Base-by-base conservation (phyloP, 208 protist genomes). In the Angomonas ambiguus region DNA sequence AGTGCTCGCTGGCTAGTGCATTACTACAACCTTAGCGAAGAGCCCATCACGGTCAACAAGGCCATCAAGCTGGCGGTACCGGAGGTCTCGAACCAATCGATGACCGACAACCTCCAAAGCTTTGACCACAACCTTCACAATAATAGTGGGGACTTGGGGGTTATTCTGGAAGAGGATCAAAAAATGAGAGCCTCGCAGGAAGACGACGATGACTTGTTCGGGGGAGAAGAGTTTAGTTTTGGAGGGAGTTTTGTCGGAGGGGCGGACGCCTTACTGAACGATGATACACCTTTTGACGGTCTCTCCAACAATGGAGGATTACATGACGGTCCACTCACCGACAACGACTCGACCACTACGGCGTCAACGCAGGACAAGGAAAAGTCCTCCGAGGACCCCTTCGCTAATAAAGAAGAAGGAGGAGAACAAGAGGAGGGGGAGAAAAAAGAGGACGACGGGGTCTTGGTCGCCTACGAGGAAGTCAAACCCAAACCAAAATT, bases 1-100 rank as follows among this genome's bases (percentile, higher is more conserved):
- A 87, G 83, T 18, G 82, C 87, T 53, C 87, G 83, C 1, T 95
- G 90, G 87, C 74, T 95, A 6, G 80, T 93, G 57, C 85, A 93
- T 62, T 72, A 93, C 67, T 88, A 82, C 72, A 92, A 93, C 76
- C 72, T 93, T 1, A 91, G 85, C 62, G 67, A 82, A 20, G 85
- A 88, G 53, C 69, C 82, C 13, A 80, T 93, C 31, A 69, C 80
- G 60, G 67, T 93, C 4, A 58, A 77, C 64, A 65, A 61, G 1
- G 31, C 61, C 16, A 48, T 77, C 8, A 64, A 62, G 28, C 67
- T 70, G 48, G 53, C 3, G 58, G 48, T 30, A 67, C 67, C 67
- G 51, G 45, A 13, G 41, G 41, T n/a, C n/a, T n/a, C 35, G 57
- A 3, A 34, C 51, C 13, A 8, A 71, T 67, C 27, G 28, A 65